A percentile compares a stretch with the other conserved stretches of the same genome.
These are phyloP conservation scores for Gardenia jasminoides DNA, from an alignment of 257 asterid species.

Conservation along the genomic window DNA sequence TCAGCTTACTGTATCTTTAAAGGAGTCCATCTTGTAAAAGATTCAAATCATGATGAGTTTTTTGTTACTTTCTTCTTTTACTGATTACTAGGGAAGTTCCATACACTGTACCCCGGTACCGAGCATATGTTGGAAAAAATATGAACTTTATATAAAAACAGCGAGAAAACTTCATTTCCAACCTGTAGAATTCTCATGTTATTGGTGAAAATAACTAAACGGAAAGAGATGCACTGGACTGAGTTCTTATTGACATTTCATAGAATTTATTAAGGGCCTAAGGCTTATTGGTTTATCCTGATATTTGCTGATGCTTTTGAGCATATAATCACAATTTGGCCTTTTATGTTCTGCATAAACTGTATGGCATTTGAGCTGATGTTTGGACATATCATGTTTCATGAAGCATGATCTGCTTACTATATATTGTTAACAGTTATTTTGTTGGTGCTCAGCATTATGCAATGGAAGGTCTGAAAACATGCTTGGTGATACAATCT, in stretches of 20 bases:
- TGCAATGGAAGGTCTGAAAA: conserved; percentile 77
- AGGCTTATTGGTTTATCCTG: not conserved
- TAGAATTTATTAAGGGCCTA: not conserved
- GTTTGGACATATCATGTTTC: conserved; percentile 4
- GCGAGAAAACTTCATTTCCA: too few relatives aligned
- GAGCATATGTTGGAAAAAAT: not conserved
- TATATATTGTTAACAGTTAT: not conserved
- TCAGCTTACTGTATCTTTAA: not conserved
- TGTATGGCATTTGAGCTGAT: not conserved
- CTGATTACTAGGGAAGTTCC: too few relatives aligned
- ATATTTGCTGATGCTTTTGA: not conserved
- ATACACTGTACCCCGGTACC: too few relatives aligned
- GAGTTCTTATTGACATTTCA: not conserved
- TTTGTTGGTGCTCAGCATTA: conserved; percentile 60
- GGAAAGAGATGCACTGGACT: not conserved
- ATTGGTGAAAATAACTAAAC: not conserved
- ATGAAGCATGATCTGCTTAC: not conserved
- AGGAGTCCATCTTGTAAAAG: too few relatives aligned
- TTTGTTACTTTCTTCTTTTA: too few relatives aligned
- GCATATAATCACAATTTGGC: not conserved
- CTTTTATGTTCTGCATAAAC: not conserved
- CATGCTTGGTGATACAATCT: conserved; percentile 83
- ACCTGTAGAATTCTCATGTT: not conserved
- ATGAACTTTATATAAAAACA: not conserved
- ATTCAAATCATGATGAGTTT: too few relatives aligned